phyloP scores from a whole-genome alignment of 2,329 filamentous ascomycete species.

The Byssoonygena ceratinophila region DNA sequence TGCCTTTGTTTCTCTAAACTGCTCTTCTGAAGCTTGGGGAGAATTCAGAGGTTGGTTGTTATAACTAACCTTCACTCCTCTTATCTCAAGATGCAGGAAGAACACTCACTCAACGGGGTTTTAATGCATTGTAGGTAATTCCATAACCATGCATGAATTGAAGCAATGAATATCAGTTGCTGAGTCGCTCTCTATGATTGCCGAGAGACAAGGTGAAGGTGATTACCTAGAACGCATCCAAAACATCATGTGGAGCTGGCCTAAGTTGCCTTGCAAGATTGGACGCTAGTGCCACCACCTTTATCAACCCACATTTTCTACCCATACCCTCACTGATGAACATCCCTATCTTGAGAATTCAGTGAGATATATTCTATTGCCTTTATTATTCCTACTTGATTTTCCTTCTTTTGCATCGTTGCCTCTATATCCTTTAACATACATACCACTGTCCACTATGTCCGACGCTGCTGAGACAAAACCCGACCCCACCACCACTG shows the following conservation, averaged over 20 bases:
- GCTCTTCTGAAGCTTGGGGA: neutral
- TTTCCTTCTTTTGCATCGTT: neutral
- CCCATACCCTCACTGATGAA: neutral
- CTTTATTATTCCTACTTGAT: neutral
- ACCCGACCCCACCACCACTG: slow-evolving; percentile 34
- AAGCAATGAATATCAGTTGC: too few species aligned
- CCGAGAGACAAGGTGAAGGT: too few species aligned
- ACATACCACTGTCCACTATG: slow-evolving; percentile 24
- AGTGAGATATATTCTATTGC: neutral
- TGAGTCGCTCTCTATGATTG: too few species aligned
- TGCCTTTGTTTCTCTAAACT: too few species aligned
- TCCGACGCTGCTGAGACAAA: slow-evolving; percentile 38
- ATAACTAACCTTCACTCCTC: too few species aligned
- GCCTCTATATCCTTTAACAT: neutral
- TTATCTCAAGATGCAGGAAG: too few species aligned
- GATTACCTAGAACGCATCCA: too few species aligned
- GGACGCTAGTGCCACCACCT: slow-evolving; percentile 1
- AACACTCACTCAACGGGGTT: too few species aligned
- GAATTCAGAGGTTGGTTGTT: neutral
- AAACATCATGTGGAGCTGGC: slow-evolving; percentile 5
- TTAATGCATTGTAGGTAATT: too few species aligned
- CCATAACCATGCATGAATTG: too few species aligned
- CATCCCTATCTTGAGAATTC: neutral
- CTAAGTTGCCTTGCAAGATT: neutral
- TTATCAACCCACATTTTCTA: slow-evolving; percentile 4